Base-by-base conservation (phyloP, 75 land plant genomes). In the Cryptomeria japonica region DNA sequence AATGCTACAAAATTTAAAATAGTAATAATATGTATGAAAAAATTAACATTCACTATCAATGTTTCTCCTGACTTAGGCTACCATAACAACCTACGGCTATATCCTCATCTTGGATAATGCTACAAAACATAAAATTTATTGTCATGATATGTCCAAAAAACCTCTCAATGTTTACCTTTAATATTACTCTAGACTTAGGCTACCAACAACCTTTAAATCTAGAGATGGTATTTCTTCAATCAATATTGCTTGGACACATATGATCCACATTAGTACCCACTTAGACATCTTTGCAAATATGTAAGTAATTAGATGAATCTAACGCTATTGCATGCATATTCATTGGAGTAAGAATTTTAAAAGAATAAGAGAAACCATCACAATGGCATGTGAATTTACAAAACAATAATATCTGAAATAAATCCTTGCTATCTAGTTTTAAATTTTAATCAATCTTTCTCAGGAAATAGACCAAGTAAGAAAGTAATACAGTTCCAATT, bases 401-500 rank as follows among this genome's bases (percentile, higher is more conserved):
- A 76, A 1, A 18, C 11, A 31, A 19, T 19, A 36, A 9, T 9
- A 10, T 56, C 13, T 75, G 77, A 75, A 31, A 75, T 6, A 32
- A 1, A 34, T 32, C 36, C 77, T 32, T 75, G 37, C 34, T 32
- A 75, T 34, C 38, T 75, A 13, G 25, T 70, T 72, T 6, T 46
- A 46, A 46, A 46, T 46, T 5, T 12, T 32, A 72, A 72, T 72
- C 36, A 70, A n/a, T 28, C 83, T 68, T 41, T 78, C 46, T 28
- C 15, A 64, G 9, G 34, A 25, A n/a, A 22, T 25, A 87, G 34
- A 7, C 86, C 47, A 75, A 32, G 61, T 39, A 83, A 83, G 41
- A 16, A 14, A 38, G 25, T 11, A 34, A 75, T 87, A 94, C 97
- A 72, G 92, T 75, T 87, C 96, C 97, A 83, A 96, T 94, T 92